phyloP scores from a whole-genome alignment of 176 grass and related monocot genomes.

The Zea luxurians region DNA sequence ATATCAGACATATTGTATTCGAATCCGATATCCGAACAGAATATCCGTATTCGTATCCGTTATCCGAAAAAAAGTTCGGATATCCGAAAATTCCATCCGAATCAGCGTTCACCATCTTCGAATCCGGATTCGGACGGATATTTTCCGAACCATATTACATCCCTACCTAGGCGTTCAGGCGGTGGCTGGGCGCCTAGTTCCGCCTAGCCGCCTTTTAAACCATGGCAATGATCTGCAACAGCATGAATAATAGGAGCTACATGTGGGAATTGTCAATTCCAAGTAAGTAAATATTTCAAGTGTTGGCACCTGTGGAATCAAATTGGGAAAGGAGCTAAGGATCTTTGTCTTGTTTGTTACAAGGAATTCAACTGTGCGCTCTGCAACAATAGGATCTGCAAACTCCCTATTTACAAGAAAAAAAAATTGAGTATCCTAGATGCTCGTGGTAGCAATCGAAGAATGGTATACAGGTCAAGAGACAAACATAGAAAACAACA shows the following conservation, averaged over 20 bases:
- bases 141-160: too few relatives aligned
- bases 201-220: too few relatives aligned
- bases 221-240: not conserved
- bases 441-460: not conserved
- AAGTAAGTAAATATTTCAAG: conserved; percentile 4
- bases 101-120: too few relatives aligned
- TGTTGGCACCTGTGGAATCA: conserved; percentile 77
- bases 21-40: too few relatives aligned
- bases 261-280: not conserved
- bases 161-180: too few relatives aligned
- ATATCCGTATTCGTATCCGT: too few relatives aligned
- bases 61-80: too few relatives aligned
- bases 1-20: too few relatives aligned
- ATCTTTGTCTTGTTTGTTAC: conserved; percentile 76
- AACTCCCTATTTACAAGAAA: conserved; percentile 66
- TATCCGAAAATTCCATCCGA: too few relatives aligned
- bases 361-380: conserved; percentile 73
- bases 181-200: too few relatives aligned
- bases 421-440: conserved; percentile 2
- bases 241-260: conserved; percentile 1
- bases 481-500: conserved; percentile 15
- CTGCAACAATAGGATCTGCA: conserved; percentile 75
- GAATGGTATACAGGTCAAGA: not conserved
- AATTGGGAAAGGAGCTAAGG: conserved; percentile 55
- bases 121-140: too few relatives aligned